Base-by-base conservation (phyloP, 2,329 filamentous ascomycete species). In the Ramularia collo-cygni region DNA sequence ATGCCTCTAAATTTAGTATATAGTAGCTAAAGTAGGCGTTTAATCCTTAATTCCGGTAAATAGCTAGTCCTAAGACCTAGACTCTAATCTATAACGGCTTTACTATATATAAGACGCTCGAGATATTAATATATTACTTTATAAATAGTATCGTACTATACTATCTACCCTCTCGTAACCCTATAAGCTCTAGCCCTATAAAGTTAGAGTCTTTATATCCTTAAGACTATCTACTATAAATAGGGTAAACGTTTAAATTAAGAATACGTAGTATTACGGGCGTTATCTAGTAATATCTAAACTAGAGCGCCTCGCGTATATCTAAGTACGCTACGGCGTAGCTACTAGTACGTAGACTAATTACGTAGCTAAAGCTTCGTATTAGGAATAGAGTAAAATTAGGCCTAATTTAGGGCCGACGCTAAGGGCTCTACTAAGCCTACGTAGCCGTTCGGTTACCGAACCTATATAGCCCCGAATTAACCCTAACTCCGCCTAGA, bases 81-180 rank as follows among this genome's bases (percentile, higher is more conserved):
- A 41, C 64, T 2, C 47, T 64, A n/a, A 62, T 64, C n/a, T 57
- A 39, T 28, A 52, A 67, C 40, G 52, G 63, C 30, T 63, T 66
- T 32, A 52, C 48, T 9, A 61, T 54, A 13, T 56, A 66, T 37
- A 51, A 65, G 40, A 60, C 57, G 7, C 56, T 48, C 30, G 42
- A 56, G 26, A 44, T 63, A 21, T 13, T 44, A 26, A 29, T 24
- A 27, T 42, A 53, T 38, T 61, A 50, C 41, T 57, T 59, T 35
- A 40, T n/a, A n/a, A n/a, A n/a, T n/a, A n/a, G n/a, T n/a, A n/a
- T n/a, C n/a, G n/a, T 55, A 26, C 43, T 62, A n/a, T 62, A 50
- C 44, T 53, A 54, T 57, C 30, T 51, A 51, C 27, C 49, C 47
- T 51, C 16, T 52, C 52, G 38, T 19, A 63, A 33, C 46, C 35